phyloP scores from a whole-genome alignment of 1,139 yeast species.

The Kurtzmaniella quercitrusa region DNA sequence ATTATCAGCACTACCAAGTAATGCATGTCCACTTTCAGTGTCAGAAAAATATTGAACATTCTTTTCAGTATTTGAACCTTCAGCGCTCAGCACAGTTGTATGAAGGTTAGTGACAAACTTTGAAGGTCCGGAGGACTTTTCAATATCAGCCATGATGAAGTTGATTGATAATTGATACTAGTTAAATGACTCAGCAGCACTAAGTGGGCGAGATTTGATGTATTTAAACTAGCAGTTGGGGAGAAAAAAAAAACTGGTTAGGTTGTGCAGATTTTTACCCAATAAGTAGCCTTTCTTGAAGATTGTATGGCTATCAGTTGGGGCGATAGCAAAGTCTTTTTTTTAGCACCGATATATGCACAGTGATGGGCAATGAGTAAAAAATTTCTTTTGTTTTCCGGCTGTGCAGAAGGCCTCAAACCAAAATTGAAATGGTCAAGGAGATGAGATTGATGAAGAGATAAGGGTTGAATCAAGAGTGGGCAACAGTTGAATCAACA shows the following conservation, averaged over 20 bases:
- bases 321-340: not conserved
- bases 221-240: not conserved
- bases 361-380: not conserved
- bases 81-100: not conserved
- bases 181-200: too few species aligned
- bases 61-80: conserved; percentile 7
- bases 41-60: conserved; percentile 11
- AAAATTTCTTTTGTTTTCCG: not conserved
- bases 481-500: too few species aligned
- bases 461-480: too few species aligned
- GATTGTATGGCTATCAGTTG: not conserved
- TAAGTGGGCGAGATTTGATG: not conserved
- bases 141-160: conserved; percentile 8
- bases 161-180: too few species aligned
- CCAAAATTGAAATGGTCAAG: not conserved
- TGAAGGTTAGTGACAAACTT: conserved; percentile 1
- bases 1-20: conserved; percentile 7
- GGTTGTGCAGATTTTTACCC: not conserved
- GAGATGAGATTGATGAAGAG: not conserved
- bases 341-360: not conserved
- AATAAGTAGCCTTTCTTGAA: not conserved
- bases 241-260: not conserved
- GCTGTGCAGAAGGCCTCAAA: not conserved
- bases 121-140: conserved; percentile 9
- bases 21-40: conserved; percentile 10